Conservation (phyloP, 495 filamentous ascomycete genomes). For the Geoglossum glabrum region DNA sequence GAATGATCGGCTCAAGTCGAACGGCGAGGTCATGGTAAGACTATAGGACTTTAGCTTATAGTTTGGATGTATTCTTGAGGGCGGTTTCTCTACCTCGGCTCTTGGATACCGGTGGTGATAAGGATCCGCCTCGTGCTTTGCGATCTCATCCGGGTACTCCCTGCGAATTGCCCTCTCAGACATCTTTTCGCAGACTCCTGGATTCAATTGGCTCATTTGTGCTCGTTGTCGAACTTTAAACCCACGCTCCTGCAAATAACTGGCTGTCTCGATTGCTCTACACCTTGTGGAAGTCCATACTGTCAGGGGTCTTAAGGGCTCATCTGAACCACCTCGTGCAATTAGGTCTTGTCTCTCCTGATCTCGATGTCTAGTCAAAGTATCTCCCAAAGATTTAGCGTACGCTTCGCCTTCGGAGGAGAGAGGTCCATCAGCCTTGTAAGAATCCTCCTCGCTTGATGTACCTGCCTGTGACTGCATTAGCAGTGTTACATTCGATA, state of each 20-base stretch:
- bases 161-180: constrained; percentile 57
- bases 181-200: constrained; percentile 86
- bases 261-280: constrained; percentile 78
- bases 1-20: constrained; percentile 93
- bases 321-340: constrained; percentile 42
- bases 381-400: constrained; percentile 69
- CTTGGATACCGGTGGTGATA: constrained; percentile 95
- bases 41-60: constrained; percentile 20
- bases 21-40: constrained; percentile 98
- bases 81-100: constrained; percentile 49
- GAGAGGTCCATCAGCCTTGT: constrained; percentile 72
- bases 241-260: constrained; percentile 52
- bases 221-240: constrained; percentile 77
- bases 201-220: constrained; percentile 93
- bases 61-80: neutral
- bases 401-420: constrained; percentile 71
- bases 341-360: constrained; percentile 50
- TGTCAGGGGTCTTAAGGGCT: constrained; percentile 57
- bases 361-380: constrained; percentile 61
- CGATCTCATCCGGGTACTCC: constrained; percentile 73
- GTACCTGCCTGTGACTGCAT: constrained; percentile 28
- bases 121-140: constrained; percentile 82
- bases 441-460: constrained; percentile 60
- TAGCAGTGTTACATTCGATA: neutral
- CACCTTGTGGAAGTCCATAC: constrained; percentile 90